phyloP scores from a whole-genome alignment of 352 stramenopile genomes.

The Sclerospora graminicola region DNA sequence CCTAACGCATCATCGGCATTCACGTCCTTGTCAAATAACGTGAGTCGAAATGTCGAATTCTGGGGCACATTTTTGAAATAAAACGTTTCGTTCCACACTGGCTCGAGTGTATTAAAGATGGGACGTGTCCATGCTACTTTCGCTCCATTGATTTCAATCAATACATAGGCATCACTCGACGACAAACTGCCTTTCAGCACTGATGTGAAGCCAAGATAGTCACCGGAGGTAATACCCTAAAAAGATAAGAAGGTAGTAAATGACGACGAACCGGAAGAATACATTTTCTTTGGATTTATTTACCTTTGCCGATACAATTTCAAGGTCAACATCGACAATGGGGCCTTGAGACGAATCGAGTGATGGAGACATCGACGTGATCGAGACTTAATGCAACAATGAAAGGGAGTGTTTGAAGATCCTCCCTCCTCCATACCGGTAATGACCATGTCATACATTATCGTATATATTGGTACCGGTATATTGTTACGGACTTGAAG shows the following conservation, averaged over 20 bases:
- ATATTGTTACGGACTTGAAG: no score
- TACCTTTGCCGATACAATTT: neutral
- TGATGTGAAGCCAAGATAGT: slow-evolving; percentile 20
- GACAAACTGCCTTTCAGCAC: slow-evolving; percentile 19
- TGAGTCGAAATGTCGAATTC: slow-evolving; percentile 19
- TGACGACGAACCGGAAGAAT: no score
- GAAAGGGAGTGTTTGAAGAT: no score
- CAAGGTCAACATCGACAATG: no score
- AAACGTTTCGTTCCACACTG: slow-evolving; percentile 30
- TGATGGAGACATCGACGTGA: no score
- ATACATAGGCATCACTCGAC: slow-evolving; percentile 26
- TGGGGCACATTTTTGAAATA: slow-evolving; percentile 23
- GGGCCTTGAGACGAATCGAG: no score
- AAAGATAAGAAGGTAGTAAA: no score
- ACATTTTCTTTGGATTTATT: no score
- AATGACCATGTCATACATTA: no score
- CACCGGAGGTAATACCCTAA: slow-evolving; percentile 21
- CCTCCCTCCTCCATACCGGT: no score
- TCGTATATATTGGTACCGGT: no score
- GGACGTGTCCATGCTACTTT: slow-evolving; percentile 27
- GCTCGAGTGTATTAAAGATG: slow-evolving; percentile 24
- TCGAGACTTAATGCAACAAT: no score
- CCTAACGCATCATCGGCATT: slow-evolving; percentile 24
- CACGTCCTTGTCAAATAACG: slow-evolving; percentile 29
- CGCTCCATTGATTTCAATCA: slow-evolving; percentile 26